A percentile compares a stretch with the other conserved stretches of the same genome.
phyloP scores from a whole-genome alignment of 1,284 basidiomycete species.

The Pseudozyma tsukubaensis region DNA sequence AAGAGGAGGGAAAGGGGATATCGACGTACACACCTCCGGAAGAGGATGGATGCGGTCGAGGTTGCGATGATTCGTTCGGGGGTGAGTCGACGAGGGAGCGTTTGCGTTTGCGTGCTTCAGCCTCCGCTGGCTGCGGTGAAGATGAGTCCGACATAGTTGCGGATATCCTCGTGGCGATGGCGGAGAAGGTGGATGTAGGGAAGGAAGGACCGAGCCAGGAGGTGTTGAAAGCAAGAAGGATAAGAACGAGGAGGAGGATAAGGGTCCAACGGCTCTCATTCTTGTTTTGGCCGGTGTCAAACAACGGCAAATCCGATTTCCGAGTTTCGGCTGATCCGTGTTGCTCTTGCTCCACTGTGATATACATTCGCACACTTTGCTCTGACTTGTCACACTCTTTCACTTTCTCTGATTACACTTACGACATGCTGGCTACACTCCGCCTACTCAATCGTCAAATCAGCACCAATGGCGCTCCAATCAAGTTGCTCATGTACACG shows the following conservation, averaged over 20 bases:
- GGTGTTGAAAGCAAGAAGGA: neutral
- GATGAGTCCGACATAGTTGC: neutral
- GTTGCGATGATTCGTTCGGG: neutral
- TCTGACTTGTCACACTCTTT: neutral
- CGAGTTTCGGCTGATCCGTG: constrained; percentile 1
- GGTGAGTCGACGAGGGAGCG: constrained; percentile 3
- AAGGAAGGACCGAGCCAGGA: neutral
- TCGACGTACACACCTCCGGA: constrained; percentile 16
- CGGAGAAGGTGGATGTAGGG: neutral
- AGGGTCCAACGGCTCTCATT: constrained; percentile 23
- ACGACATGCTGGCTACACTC: constrained; percentile 17
- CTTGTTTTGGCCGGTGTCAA: neutral
- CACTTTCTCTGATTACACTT: neutral
- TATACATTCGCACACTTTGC: no score
- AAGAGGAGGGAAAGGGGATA: constrained; percentile 28
- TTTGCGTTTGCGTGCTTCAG: constrained; percentile 21
- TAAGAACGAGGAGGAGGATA: neutral
- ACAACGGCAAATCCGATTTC: constrained; percentile 7
- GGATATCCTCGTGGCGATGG: neutral
- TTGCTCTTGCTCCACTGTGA: no score
- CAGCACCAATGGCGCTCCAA: neutral
- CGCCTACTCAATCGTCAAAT: neutral
- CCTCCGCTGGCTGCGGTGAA: neutral
- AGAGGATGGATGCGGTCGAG: neutral
- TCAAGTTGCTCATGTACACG: constrained; percentile 59